Conservation (phyloP, 192 early-diverging fungal genomes). For the Piromyces sp. region DNA sequence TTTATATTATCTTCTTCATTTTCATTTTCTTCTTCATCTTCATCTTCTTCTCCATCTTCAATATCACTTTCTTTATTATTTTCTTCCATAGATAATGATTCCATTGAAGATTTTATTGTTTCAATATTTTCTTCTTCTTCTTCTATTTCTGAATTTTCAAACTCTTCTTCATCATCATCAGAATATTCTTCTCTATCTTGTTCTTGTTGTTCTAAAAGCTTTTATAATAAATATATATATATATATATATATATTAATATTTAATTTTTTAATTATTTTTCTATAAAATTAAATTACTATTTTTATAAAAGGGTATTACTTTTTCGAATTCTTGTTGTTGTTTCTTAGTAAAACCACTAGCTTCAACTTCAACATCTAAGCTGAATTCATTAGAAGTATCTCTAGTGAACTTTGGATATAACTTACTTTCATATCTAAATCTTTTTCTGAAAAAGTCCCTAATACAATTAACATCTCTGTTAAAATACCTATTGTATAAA, state of each 20-base stretch:
- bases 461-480: constrained; percentile 97
- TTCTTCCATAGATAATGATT: background rate
- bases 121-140: constrained; percentile 7
- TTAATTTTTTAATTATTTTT: too few species aligned
- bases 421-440: constrained; percentile 74
- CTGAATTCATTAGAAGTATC: constrained; percentile 69
- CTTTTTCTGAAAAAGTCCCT: constrained; percentile 76
- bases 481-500: constrained; percentile 55
- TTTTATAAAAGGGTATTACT: too few species aligned
- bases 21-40: constrained; percentile 6
- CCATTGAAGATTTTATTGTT: background rate
- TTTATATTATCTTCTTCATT: background rate
- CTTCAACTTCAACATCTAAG: constrained; percentile 89
- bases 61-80: constrained; percentile 1
- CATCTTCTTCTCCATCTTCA: constrained; percentile 8
- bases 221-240: too few species aligned
- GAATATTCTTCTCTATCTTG: background rate
- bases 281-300: too few species aligned
- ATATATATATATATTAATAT: too few species aligned
- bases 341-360: constrained; percentile 86
- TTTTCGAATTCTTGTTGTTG: constrained; percentile 74
- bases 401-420: constrained; percentile 78
- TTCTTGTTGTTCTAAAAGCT: background rate
- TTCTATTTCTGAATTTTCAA: background rate
- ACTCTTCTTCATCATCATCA: background rate